phyloP scores from a whole-genome alignment of 179 eudicot species.

The Beta macrorhiza region DNA sequence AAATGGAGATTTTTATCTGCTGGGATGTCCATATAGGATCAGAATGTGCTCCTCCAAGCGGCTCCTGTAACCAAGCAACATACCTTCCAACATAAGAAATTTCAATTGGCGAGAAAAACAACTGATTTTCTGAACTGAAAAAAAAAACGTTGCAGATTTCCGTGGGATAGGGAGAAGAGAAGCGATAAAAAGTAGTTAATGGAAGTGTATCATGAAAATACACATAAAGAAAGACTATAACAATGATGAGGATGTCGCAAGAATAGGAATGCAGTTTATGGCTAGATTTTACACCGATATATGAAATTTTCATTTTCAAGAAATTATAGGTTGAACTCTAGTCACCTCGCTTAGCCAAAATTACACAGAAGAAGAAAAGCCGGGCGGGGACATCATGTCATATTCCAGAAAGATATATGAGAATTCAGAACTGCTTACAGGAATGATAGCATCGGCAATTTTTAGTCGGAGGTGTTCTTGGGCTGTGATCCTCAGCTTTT shows the following conservation, averaged over 20 bases:
- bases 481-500: conserved; percentile 79
- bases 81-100: background rate
- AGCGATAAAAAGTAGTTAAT: too few relatives aligned
- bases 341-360: background rate
- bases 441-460: conserved; percentile 77
- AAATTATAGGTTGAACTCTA: background rate
- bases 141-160: background rate
- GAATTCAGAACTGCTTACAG: conserved; percentile 39
- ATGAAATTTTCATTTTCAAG: background rate
- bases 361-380: background rate
- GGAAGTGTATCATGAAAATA: too few relatives aligned
- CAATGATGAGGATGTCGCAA: background rate
- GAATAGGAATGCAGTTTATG: background rate
- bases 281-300: background rate
- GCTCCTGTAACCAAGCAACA: conserved; percentile 55
- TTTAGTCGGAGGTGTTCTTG: conserved; percentile 57
- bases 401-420: background rate
- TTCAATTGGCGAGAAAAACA: background rate
- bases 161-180: background rate
- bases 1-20: conserved; percentile 69
- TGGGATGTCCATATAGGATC: conserved; percentile 95
- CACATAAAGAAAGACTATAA: too few relatives aligned
- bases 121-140: background rate
- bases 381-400: background rate
- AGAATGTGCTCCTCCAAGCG: conserved; percentile 95